Evolutionary conservation across 257 asterid genomes (phyloP).

Genomic region (Coffea eugenioides): DNA sequence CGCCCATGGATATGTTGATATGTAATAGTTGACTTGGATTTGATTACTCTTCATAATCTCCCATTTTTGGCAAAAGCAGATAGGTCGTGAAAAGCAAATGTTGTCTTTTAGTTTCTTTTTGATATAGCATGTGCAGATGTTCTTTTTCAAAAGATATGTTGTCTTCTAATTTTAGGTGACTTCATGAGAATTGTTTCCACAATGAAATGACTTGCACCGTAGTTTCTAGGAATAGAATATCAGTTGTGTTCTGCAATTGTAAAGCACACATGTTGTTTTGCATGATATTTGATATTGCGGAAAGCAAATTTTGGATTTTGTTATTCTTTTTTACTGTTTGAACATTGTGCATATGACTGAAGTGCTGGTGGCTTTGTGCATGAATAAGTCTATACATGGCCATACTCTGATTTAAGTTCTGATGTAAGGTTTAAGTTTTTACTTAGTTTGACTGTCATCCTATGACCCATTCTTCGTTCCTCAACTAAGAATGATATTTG

Average conservation of each 20-base stretch:
- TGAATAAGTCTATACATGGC: background rate
- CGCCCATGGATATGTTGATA: too few species aligned
- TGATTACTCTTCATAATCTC: background rate
- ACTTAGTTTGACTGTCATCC: background rate
- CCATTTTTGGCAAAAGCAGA: too few species aligned
- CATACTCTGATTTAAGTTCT: background rate
- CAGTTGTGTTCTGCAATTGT: background rate
- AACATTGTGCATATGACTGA: background rate
- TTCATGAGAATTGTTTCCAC: background rate
- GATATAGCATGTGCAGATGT: background rate
- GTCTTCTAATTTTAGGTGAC: background rate
- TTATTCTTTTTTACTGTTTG: background rate
- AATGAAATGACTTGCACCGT: background rate
- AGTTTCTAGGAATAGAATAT: background rate
- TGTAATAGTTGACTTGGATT: background rate
- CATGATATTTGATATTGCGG: too few species aligned
- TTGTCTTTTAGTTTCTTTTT: background rate
- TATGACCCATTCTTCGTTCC: background rate
- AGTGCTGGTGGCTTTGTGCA: background rate
- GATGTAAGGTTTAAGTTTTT: background rate
- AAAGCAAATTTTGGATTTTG: background rate
- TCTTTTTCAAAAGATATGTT: background rate
- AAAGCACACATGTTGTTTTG: background rate
- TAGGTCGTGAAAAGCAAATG: background rate
- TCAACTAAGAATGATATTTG: background rate